Evolutionary conservation across 2,329 filamentous ascomycete species (phyloP).

Genomic region (Colletotrichum sp.): DNA sequence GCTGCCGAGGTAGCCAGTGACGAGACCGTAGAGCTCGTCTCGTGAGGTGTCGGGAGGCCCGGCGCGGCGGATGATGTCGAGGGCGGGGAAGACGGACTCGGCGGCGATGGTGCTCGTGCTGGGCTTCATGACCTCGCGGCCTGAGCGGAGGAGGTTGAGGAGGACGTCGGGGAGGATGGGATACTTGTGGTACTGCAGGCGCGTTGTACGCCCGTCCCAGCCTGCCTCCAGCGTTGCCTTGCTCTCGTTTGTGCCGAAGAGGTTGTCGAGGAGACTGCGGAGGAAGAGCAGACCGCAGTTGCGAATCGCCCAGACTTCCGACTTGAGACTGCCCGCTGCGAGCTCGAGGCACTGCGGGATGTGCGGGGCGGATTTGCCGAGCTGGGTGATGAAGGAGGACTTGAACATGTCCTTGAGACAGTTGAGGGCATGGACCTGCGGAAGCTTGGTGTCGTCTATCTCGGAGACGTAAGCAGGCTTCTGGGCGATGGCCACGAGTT

Average conservation of each 20-base stretch:
- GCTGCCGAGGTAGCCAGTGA: conserved; percentile 69
- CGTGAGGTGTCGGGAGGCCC: conserved; percentile 65
- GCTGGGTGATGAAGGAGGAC: conserved; percentile 74
- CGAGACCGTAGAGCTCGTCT: conserved; percentile 59
- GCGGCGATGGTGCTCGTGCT: conserved; percentile 45
- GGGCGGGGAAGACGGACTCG: conserved; percentile 80
- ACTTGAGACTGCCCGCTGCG: conserved; percentile 80
- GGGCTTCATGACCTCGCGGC: conserved; percentile 48
- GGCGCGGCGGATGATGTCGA: conserved; percentile 80
- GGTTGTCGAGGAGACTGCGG: conserved; percentile 79
- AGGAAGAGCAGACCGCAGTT: conserved; percentile 93
- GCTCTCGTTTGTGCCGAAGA: conserved; percentile 79
- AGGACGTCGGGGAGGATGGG: conserved; percentile 69
- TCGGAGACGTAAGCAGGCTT: conserved; percentile 57
- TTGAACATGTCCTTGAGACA: conserved; percentile 92
- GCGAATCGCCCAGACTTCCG: conserved; percentile 88
- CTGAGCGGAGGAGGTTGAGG: conserved; percentile 63
- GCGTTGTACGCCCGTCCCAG: conserved; percentile 68
- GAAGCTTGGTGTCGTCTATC: conserved; percentile 70
- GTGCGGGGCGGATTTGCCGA: conserved; percentile 76
- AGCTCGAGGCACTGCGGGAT: conserved; percentile 77
- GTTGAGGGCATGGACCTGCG: conserved; percentile 95
- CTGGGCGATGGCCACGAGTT: conserved; percentile 65
- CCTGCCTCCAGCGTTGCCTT: conserved; percentile 65
- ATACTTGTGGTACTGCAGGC: conserved; percentile 74